Percentiles rank a stretch among this genome's conserved stretches.
Conservation (phyloP, 192 early-diverging fungal genomes). For the Phycomyces blakesleeanus region DNA sequence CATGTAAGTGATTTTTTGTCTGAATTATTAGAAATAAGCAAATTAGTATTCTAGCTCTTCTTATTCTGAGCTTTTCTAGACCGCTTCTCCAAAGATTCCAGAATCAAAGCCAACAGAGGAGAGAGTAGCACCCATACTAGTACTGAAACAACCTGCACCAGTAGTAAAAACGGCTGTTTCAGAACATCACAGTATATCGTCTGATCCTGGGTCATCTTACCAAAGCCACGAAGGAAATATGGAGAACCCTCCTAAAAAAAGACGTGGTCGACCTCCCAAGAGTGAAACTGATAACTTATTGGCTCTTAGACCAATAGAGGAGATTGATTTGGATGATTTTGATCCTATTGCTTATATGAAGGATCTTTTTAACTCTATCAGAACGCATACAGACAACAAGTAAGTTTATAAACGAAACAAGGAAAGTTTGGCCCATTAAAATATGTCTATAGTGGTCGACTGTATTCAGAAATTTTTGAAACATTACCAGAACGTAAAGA, state of each 20-base stretch:
- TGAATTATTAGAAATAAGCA: background rate
- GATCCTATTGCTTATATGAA: conserved; percentile 30
- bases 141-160: background rate
- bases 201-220: background rate
- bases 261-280: conserved; percentile 29
- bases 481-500: conserved; percentile 68
- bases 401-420: conserved; percentile 24
- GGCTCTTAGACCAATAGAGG: conserved; percentile 13
- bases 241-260: conserved; percentile 5
- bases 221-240: background rate
- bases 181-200: background rate
- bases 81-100: background rate
- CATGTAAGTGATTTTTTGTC: background rate
- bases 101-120: background rate
- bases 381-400: conserved; percentile 46
- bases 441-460: conserved; percentile 43
- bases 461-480: conserved; percentile 74
- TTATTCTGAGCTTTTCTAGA: background rate
- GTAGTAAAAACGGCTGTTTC: background rate
- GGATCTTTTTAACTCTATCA: conserved; percentile 38
- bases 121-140: background rate
- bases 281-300: conserved; percentile 19
- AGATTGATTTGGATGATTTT: conserved; percentile 17
- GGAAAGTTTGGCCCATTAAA: background rate
- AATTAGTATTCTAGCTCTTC: background rate